Evolutionary conservation across 441 rosid species (phyloP).

Genomic region (Codiaeum variegatum): DNA sequence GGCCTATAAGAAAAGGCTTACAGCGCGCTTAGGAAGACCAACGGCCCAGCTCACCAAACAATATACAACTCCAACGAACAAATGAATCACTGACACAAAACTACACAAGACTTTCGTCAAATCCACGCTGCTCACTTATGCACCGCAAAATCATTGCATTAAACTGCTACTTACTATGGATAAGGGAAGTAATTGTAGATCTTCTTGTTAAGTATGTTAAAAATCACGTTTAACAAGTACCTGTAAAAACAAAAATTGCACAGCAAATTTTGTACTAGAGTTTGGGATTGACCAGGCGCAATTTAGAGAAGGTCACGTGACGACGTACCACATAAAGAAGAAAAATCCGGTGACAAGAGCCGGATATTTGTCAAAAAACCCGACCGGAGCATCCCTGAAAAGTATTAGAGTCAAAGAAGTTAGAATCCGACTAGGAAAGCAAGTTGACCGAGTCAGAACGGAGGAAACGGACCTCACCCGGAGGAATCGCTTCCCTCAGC

Average conservation of each 20-base stretch:
- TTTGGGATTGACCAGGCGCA: not conserved
- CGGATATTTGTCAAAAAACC: conserved; percentile 69
- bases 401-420: conserved; percentile 24
- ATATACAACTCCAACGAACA: conserved; percentile 87
- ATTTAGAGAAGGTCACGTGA: conserved; percentile 10
- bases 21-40: conserved; percentile 94
- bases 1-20: conserved; percentile 35
- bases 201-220: conserved; percentile 96
- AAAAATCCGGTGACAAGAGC: conserved; percentile 79
- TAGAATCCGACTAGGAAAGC: conserved; percentile 17
- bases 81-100: conserved; percentile 87
- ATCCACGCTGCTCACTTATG: conserved; percentile 1
- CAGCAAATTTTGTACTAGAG: not conserved
- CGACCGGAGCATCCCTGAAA: conserved; percentile 54
- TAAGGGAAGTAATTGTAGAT: conserved; percentile 94
- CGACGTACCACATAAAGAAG: conserved; percentile 89
- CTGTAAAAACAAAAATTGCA: conserved; percentile 27
- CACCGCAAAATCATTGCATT: not conserved
- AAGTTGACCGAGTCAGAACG: conserved; percentile 35
- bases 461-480: conserved; percentile 88
- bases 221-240: conserved; percentile 92
- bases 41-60: conserved; percentile 84
- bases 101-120: conserved; percentile 32
- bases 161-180: conserved; percentile 64
- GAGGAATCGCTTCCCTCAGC: conserved; percentile 82